phyloP scores from a whole-genome alignment of 2,329 filamentous ascomycete genomes.

The Diplocarpon mali region DNA sequence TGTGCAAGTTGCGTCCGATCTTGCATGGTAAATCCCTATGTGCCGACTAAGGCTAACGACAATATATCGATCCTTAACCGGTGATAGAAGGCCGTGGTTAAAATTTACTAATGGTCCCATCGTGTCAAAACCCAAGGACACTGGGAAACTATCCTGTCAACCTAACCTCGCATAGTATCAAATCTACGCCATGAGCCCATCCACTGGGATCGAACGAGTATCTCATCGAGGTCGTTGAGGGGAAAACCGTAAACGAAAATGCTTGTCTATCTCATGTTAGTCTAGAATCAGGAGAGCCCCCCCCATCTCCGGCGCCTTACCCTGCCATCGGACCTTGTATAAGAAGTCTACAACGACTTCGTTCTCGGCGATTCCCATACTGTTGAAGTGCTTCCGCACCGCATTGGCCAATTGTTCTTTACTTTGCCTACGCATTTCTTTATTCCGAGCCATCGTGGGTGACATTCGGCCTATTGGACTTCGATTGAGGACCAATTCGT shows the following conservation, averaged over 20 bases:
- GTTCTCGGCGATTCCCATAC: constrained; percentile 65
- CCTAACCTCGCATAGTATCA: background rate
- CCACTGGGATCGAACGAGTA: background rate
- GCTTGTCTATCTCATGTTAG: constrained; percentile 27
- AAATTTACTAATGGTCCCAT: too few relatives aligned
- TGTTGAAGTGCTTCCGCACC: constrained; percentile 77
- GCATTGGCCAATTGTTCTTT: constrained; percentile 62
- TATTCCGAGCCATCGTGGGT: constrained; percentile 62
- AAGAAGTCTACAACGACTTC: constrained; percentile 60
- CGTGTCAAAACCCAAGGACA: too few relatives aligned
- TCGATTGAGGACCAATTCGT: constrained; percentile 49
- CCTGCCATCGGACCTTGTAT: constrained; percentile 29
- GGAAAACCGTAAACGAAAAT: constrained; percentile 30
- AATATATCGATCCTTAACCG: too few relatives aligned
- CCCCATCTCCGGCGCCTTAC: constrained; percentile 12
- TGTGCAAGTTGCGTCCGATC: too few relatives aligned
- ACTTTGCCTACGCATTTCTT: constrained; percentile 52
- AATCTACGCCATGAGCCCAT: constrained; percentile 1
- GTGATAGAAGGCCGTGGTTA: too few relatives aligned
- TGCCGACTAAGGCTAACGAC: too few relatives aligned
- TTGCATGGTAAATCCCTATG: too few relatives aligned
- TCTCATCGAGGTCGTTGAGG: constrained; percentile 23
- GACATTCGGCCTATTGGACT: constrained; percentile 60
- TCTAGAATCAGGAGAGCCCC: background rate
- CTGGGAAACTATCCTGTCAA: background rate